These are phyloP conservation scores for Candida coquimbonensis DNA, from an alignment of 805 yeast species.

Conservation along the genomic window DNA sequence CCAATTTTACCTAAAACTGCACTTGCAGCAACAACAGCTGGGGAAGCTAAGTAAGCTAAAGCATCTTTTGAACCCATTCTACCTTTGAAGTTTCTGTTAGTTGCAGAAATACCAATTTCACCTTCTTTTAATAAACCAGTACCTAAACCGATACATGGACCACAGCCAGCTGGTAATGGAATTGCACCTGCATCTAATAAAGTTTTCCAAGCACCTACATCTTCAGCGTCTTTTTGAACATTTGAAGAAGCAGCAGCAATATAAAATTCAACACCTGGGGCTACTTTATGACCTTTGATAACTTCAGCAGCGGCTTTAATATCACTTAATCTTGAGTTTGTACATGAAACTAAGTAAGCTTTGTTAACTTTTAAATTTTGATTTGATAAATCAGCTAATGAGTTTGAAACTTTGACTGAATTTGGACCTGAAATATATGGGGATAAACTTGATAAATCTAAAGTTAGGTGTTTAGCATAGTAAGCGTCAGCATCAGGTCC, in stretches of 20 bases:
- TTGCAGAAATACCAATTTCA: conserved; percentile 97
- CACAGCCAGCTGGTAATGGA: conserved; percentile 97
- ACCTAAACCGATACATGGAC: conserved; percentile 98
- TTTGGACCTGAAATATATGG: conserved; percentile 96
- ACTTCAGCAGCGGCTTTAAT: conserved; percentile 92
- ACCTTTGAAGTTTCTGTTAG: conserved; percentile 97
- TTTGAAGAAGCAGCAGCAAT: conserved; percentile 95
- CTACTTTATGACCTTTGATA: conserved; percentile 70
- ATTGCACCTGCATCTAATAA: conserved; percentile 89
- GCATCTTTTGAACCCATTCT: conserved; percentile 99
- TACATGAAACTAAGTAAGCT: conserved; percentile 97
- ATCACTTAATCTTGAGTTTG: conserved; percentile 90
- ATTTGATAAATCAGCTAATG: conserved; percentile 66
- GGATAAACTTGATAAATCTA: conserved; percentile 73
- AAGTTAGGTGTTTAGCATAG: conserved; percentile 81
- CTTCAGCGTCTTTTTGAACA: conserved; percentile 90
- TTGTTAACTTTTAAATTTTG: conserved; percentile 77
- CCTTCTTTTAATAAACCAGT: conserved; percentile 91
- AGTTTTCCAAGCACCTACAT: conserved; percentile 86
- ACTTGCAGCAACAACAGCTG: conserved; percentile 97
- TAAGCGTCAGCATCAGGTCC: conserved; percentile 68
- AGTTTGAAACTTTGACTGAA: conserved; percentile 84
- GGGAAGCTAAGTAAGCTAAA: conserved; percentile 90
- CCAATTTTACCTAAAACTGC: conserved; percentile 95
- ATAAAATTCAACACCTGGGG: conserved; percentile 88